Percentiles rank a stretch among this genome's conserved stretches.
Conservation (phyloP, 2,329 filamentous ascomycete species). For the Fusarium mangiferae region DNA sequence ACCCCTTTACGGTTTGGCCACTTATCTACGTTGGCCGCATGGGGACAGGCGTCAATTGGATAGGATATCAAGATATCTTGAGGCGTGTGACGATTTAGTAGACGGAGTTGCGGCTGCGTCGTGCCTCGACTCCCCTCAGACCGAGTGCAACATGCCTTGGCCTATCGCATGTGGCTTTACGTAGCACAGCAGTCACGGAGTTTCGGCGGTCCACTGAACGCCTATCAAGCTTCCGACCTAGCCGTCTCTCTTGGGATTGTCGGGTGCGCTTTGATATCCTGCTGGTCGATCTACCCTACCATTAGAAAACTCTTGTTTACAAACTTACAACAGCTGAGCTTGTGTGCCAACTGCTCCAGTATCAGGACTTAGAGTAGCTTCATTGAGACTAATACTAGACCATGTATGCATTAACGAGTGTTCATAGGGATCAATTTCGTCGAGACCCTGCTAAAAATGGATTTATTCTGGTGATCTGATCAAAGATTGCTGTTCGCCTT, state of each 20-base stretch:
- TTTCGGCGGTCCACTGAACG: too few species aligned
- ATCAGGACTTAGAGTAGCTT: background rate
- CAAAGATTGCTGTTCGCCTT: background rate
- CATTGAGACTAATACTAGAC: rapidly evolving
- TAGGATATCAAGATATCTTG: background rate
- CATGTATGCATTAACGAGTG: too few species aligned
- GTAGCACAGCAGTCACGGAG: background rate
- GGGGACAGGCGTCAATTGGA: background rate
- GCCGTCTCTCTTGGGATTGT: background rate
- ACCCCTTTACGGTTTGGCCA: background rate
- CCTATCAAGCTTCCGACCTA: background rate
- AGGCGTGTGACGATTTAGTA: background rate
- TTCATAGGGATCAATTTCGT: background rate
- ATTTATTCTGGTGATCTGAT: background rate
- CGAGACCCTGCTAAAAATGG: background rate
- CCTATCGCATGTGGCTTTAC: background rate
- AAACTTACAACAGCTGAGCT: rapidly evolving
- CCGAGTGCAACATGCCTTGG: background rate
- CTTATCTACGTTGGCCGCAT: background rate
- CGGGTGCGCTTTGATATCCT: too few species aligned
- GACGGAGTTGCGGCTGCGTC: background rate
- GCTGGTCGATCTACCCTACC: rapidly evolving
- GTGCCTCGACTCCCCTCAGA: background rate
- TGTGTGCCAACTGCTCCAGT: rapidly evolving
- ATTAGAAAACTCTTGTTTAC: rapidly evolving